A percentile compares a stretch with the other conserved stretches of the same genome.
Evolutionary conservation across 2,329 filamentous ascomycete species (phyloP).

Genomic region (Fusarium sororula): DNA sequence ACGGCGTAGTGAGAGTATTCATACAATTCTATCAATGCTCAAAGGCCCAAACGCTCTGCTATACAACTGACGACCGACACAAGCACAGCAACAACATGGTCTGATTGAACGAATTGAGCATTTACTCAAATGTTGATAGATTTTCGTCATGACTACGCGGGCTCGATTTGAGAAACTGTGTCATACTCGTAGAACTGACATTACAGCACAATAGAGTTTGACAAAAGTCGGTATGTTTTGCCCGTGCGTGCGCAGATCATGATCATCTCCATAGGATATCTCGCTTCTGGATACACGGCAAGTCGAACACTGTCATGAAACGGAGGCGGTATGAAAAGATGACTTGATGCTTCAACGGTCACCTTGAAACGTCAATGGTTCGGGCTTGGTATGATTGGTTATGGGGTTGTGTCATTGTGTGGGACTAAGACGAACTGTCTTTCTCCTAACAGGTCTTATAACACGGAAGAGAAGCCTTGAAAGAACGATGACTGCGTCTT

Average conservation of each 20-base stretch:
- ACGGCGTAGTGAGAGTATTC: neutral
- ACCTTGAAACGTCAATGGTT: slow-evolving; percentile 5
- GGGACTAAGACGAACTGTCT: too few species aligned
- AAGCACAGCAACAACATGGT: neutral
- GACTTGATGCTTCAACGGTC: neutral
- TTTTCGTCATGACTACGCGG: neutral
- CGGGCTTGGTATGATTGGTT: neutral
- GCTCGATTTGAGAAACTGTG: neutral
- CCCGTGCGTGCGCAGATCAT: neutral
- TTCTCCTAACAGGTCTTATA: too few species aligned
- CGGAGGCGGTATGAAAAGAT: neutral
- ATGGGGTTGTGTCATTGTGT: neutral
- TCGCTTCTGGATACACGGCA: neutral
- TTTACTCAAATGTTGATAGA: neutral
- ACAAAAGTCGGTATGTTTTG: neutral
- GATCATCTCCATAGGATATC: neutral
- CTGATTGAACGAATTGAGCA: neutral
- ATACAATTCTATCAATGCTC: too few species aligned
- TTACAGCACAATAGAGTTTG: neutral
- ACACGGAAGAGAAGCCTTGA: too few species aligned
- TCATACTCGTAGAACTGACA: neutral
- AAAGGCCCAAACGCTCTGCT: neutral
- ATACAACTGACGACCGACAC: neutral
- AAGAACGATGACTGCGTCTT: too few species aligned
- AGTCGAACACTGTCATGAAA: neutral